Evolutionary conservation across 2,329 filamentous ascomycete species (phyloP).

Genomic region (Aspergillus vadensis): DNA sequence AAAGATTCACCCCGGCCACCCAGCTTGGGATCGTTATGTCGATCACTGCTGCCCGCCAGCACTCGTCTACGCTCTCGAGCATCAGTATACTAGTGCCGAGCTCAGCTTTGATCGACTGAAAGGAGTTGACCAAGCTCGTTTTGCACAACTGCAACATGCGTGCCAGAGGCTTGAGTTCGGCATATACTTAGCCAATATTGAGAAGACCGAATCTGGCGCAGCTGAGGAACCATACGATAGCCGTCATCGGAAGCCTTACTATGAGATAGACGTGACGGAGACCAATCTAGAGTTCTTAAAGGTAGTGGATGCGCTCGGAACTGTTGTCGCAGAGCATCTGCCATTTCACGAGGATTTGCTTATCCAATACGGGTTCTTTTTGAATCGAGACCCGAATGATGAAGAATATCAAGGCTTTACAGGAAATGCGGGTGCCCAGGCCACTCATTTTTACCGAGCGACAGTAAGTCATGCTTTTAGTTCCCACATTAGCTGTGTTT

Average conservation of each 20-base stretch:
- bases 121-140: background rate
- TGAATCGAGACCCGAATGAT: background rate
- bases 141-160: background rate
- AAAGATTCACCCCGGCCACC: too few species aligned
- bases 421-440: background rate
- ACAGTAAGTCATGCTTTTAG: background rate
- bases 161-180: background rate
- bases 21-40: background rate
- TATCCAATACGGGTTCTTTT: background rate
- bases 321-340: background rate
- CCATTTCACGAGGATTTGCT: background rate
- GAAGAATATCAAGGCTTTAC: background rate
- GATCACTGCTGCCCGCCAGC: background rate
- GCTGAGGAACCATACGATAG: too few species aligned
- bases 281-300: background rate
- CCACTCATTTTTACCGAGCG: background rate
- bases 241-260: too few species aligned
- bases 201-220: background rate
- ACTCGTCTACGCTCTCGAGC: slow-evolving; percentile 6
- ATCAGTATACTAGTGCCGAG: slow-evolving; percentile 4
- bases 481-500: too few species aligned
- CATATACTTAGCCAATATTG: background rate
- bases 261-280: background rate
- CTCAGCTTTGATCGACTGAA: background rate
- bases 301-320: background rate